These are phyloP conservation scores for Meyerozyma sp. DNA, from an alignment of 1,139 yeast genomes.

Conservation along the genomic window DNA sequence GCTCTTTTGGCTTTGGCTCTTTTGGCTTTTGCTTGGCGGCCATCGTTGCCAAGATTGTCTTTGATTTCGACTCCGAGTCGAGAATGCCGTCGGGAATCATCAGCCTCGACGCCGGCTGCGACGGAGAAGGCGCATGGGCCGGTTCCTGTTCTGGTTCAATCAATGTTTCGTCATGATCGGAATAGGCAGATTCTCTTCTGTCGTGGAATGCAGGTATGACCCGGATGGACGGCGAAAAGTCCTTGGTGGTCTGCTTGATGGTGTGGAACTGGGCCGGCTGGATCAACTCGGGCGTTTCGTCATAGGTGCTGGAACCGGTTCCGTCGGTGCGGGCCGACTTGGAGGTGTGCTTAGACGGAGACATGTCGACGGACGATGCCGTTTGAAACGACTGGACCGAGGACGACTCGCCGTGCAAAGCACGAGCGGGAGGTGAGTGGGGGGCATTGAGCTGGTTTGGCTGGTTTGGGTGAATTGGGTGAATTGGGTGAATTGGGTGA, in stretches of 20 bases:
- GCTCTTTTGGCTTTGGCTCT: background rate
- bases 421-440: background rate
- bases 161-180: slow-evolving; percentile 3
- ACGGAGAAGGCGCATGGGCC: background rate
- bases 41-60: background rate
- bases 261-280: slow-evolving; percentile 21
- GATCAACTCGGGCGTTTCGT: slow-evolving; percentile 20
- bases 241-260: slow-evolving; percentile 8
- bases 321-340: background rate
- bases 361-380: background rate
- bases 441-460: too few relatives aligned
- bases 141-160: background rate
- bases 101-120: background rate
- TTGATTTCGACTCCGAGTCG: background rate
- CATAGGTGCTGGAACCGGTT: slow-evolving; percentile 15
- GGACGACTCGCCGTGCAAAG: background rate
- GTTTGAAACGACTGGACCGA: background rate
- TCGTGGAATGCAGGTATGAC: slow-evolving; percentile 4
- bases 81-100: slow-evolving; percentile 1
- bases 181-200: slow-evolving; percentile 2
- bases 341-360: background rate
- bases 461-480: too few relatives aligned
- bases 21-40: background rate
- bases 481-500: background rate
- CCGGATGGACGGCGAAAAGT: slow-evolving; percentile 5